Evolutionary conservation across 208 protist genomes (phyloP), one percentile per base, ranked within the genome.

Genomic region (Trypanosoma platydactyli): DNA sequence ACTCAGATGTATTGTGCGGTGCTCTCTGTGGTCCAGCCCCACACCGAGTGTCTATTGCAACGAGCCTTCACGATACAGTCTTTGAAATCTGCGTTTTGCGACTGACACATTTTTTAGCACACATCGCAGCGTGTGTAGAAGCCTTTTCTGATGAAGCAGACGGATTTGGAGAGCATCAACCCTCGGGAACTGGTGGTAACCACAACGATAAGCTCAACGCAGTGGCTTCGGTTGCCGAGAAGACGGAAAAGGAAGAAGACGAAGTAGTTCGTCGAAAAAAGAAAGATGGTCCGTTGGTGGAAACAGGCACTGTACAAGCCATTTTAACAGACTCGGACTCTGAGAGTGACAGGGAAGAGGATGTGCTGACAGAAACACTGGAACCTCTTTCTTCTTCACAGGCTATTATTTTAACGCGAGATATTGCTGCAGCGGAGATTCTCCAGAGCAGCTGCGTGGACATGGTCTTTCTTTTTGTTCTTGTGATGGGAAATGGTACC

Each of bases 1-100:
- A 95, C 58, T 95, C 89, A 0, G 89, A 95, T 73, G 73, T 95
- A 25, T 66, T 93, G 1, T 92, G 86, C 54, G 87, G 89, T 0
- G 79, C 79, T 5, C 77, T 95, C 27, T 95, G 89, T 71, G 89
- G 89, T 0, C 89, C 89, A 3, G 78, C 78, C 1, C 83, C 89
- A 15, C 81, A 92, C 33, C 75, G 65, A 7, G 76, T 86, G 4
- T 86, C 76, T 33, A 89, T 95, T 68, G 89, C 86, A 40, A 95
- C 89, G 11, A 84, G 70, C 33, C 60, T 95, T 29, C 84, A 82
- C 54, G 85, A 93, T 53, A 91, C 87, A 27, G 72, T 87, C n/a
- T 87, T 86, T 53, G 80, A 93, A 29, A 56, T 89, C 20, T 84
- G 73, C 48, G 67, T 95, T 27, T 53, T 95, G 33, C 81, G 81